Conservation (phyloP, 2,329 filamentous ascomycete genomes). For the Trichophyton simii region DNA sequence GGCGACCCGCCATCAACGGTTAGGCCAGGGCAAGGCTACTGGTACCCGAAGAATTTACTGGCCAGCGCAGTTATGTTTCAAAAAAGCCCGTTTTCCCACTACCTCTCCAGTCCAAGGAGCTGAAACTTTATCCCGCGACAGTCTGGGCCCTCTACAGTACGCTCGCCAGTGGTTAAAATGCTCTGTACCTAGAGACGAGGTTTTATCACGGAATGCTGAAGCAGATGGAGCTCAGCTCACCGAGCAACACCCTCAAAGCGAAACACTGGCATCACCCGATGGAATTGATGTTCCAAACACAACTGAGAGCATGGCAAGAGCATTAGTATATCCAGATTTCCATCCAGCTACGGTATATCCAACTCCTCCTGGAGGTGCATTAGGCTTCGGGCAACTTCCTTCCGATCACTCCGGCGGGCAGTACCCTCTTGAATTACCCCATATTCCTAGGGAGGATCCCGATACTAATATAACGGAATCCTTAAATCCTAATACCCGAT, state of each 20-base stretch:
- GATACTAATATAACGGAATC: not conserved
- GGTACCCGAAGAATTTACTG: slow-evolving; percentile 32
- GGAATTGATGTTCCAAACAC: slow-evolving; percentile 19
- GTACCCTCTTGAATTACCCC: slow-evolving; percentile 8
- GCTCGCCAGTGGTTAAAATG: slow-evolving; percentile 30
- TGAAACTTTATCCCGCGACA: slow-evolving; percentile 12
- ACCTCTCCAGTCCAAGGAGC: slow-evolving; percentile 14
- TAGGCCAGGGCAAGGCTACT: slow-evolving; percentile 19
- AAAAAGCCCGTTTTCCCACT: slow-evolving; percentile 18
- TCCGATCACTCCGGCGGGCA: slow-evolving; percentile 1
- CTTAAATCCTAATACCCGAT: slow-evolving; percentile 9
- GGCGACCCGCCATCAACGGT: slow-evolving; percentile 4
- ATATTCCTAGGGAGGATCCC: slow-evolving; percentile 8
- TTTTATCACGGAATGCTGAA: not conserved
- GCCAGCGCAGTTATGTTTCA: slow-evolving; percentile 34
- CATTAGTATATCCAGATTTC: slow-evolving; percentile 30
- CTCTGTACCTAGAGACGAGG: slow-evolving; percentile 16
- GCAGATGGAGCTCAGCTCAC: not conserved
- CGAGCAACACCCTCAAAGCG: not conserved
- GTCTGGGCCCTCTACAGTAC: slow-evolving; percentile 31
- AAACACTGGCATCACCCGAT: not conserved
- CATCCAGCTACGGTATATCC: slow-evolving; percentile 39
- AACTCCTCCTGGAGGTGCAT: slow-evolving; percentile 34
- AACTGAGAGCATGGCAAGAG: slow-evolving; percentile 29
- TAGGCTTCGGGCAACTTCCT: slow-evolving; percentile 1